phyloP scores from a whole-genome alignment of 306 rosid species.

The Chamaecrista fasciculata region DNA sequence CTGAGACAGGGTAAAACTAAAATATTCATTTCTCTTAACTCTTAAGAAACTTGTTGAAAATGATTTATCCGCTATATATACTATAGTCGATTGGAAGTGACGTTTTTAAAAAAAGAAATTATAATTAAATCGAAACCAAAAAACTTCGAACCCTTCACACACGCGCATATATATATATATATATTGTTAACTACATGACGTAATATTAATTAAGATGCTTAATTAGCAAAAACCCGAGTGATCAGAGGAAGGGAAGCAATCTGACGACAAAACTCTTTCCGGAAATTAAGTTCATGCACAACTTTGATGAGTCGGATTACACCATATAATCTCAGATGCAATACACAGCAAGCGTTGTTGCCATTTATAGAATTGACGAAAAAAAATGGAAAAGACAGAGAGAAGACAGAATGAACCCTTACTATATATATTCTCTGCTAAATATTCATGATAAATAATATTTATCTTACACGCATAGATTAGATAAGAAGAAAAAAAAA shows the following conservation, averaged over 20 bases:
- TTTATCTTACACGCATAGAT: neutral
- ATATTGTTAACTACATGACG: too few species aligned
- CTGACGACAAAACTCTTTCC: neutral
- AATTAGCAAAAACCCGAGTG: too few species aligned
- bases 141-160: neutral
- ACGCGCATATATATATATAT: too few species aligned
- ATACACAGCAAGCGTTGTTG: neutral
- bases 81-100: neutral
- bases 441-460: slow-evolving; percentile 4
- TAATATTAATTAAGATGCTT: neutral
- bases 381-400: slow-evolving; percentile 1
- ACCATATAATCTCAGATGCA: neutral
- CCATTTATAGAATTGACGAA: neutral
- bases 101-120: neutral
- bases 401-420: neutral
- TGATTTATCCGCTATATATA: neutral
- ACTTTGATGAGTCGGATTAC: neutral
- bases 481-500: neutral
- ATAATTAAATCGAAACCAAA: too few species aligned
- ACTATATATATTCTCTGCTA: neutral
- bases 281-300: slow-evolving; percentile 21
- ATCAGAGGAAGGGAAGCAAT: too few species aligned
- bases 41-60: too few species aligned
- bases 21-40: too few species aligned
- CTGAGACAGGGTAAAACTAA: neutral